Conservation (phyloP, 2,329 filamentous ascomycete species). For the Penicillium concentricum region DNA sequence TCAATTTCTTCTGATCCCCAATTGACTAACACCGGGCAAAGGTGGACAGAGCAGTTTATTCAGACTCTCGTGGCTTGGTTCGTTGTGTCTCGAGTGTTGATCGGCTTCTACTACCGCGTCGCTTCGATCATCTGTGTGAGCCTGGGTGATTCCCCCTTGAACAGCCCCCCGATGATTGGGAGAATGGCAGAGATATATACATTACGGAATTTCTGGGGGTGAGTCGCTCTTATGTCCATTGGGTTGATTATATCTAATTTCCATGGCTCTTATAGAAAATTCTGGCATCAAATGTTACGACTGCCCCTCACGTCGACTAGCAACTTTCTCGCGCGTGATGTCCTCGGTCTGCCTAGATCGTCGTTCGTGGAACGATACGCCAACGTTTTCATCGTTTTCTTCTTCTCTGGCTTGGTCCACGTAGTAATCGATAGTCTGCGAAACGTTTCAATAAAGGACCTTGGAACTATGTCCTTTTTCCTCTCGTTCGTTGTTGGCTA, state of each 20-base stretch:
- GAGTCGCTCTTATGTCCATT: constrained; percentile 1
- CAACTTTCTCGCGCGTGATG: constrained; percentile 18
- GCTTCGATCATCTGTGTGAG: constrained; percentile 22
- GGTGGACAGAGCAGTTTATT: constrained; percentile 13
- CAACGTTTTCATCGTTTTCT: constrained; percentile 30
- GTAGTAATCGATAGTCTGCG: constrained; percentile 14
- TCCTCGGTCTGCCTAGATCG: constrained; percentile 18
- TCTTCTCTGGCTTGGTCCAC: constrained; percentile 29
- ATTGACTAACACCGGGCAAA: constrained; percentile 8
- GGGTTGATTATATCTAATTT: not conserved
- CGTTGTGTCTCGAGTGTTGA: constrained; percentile 13
- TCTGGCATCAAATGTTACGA: constrained; percentile 32
- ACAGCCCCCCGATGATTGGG: constrained; percentile 28
- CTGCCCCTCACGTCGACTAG: constrained; percentile 22
- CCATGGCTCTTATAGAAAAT: constrained; percentile 18
- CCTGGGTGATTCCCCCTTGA: constrained; percentile 10
- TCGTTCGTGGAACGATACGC: constrained; percentile 28
- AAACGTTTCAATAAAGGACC: constrained; percentile 14
- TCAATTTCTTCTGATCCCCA: not conserved
- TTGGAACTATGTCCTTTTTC: constrained; percentile 27
- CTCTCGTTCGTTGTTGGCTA: constrained; percentile 22
- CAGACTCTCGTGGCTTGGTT: constrained; percentile 16
- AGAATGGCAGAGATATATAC: constrained; percentile 26
- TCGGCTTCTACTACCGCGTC: constrained; percentile 22
- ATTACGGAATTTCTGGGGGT: constrained; percentile 31